Conservation (phyloP, 1,284 basidiomycete genomes). For the Schizopora paradoxa region DNA sequence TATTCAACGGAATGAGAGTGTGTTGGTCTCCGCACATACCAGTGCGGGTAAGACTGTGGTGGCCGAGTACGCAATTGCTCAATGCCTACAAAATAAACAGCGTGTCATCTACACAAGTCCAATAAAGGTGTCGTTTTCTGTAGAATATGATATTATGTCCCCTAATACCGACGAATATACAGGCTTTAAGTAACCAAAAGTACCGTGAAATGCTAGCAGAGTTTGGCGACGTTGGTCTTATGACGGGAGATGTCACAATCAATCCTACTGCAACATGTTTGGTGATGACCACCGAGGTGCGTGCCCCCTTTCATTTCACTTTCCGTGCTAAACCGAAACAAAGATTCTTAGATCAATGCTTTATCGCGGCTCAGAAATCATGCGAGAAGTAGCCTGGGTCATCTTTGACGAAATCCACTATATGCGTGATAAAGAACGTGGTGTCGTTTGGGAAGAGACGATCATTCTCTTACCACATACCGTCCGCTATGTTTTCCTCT, state of each 20-base stretch:
- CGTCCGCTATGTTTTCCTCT: conserved; percentile 97
- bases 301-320: conserved; percentile 20
- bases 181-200: conserved; percentile 98
- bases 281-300: conserved; percentile 98
- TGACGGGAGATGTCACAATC: conserved; percentile 99
- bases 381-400: conserved; percentile 99
- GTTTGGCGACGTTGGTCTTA: conserved; percentile 96
- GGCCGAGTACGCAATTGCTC: conserved; percentile 98
- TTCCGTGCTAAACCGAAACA: neutral
- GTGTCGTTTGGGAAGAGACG: conserved; percentile 88
- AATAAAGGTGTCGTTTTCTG: conserved; percentile 76
- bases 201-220: conserved; percentile 97
- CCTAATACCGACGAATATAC: conserved; percentile 23
- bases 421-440: conserved; percentile 95
- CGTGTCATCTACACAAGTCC: conserved; percentile 99
- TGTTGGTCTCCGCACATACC: conserved; percentile 98
- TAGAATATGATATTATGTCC: conserved; percentile 22
- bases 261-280: conserved; percentile 96
- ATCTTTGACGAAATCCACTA: conserved; percentile 99
- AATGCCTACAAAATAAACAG: conserved; percentile 88
- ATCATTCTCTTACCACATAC: conserved; percentile 96
- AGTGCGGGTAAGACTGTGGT: conserved; percentile 99
- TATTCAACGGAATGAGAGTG: conserved; percentile 96
- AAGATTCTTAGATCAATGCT: conserved; percentile 99
- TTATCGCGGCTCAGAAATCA: conserved; percentile 97